Base-by-base conservation (phyloP, 176 grass and related monocot species). In the Cocos nucifera region DNA sequence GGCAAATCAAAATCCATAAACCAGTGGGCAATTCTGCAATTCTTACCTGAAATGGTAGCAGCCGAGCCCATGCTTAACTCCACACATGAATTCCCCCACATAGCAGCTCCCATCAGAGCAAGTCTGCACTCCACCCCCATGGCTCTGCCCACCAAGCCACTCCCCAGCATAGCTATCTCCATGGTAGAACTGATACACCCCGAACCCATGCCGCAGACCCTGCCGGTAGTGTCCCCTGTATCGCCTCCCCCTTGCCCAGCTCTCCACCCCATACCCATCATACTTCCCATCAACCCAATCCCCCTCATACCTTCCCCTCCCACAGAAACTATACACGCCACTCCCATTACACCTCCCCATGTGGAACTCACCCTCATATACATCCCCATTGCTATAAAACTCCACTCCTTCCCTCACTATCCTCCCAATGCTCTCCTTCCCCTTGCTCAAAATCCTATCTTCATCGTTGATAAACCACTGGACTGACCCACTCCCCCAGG, bases 11-110 rank as follows among this genome's bases (percentile, higher is more conserved):
- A 35, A 65, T 27, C 48, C 52, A 0, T 44, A 44, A 44, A 12
- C 9, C 35, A 44, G 9, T 2, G 35, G 10, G 35, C 35, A 44
- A 44, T 0, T 35, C 5, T n/a, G n/a, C n/a, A n/a, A n/a, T n/a
- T n/a, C n/a, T 35, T 65, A 27, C 65, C 65, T 68, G 51, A 68
- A 68, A 21, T 68, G 51, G 52, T 68, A 68, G n/a, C 16, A 68
- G 1, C 65, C 65, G 17, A 68, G 53, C 25, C 65, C 65, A 17
- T 68, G 65, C 51, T 66, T 66, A 50, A 51, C 50, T 23, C 50
- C 64, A 50, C 50, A 53, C 25, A 28, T 66, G 51, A 66, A 66
- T 24, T 66, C 64, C 21, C 64, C 64, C 2, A 54, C 18, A 21
- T 66, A 66, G 24, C 50, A 30, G 48, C 64, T 66, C 50, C 64